Percentiles rank a stretch among this genome's conserved stretches.
These are phyloP conservation scores for Lippia alba DNA, from an alignment of 305 asterid genomes.

Conservation along the genomic window DNA sequence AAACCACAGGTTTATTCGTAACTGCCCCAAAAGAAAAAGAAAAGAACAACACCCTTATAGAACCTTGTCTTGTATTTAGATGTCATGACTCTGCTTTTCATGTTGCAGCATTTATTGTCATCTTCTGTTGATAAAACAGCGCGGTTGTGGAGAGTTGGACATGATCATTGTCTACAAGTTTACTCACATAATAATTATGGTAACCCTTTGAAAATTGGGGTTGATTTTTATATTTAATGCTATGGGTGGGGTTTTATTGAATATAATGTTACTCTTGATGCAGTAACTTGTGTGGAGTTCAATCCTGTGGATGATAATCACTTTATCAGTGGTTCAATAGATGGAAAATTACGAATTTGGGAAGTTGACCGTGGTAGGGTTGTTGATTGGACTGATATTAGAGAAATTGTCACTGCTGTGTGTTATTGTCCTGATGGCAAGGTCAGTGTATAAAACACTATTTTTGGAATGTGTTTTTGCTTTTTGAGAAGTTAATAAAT, in stretches of 20 bases:
- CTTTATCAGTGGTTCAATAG: conserved; percentile 74
- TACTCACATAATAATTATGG: conserved; percentile 64
- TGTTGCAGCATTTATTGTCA: conserved; percentile 54
- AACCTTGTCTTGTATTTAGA: no score
- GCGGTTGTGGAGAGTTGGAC: conserved; percentile 61
- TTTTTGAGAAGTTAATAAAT: no score
- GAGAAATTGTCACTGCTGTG: conserved; percentile 66
- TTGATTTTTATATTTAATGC: not conserved
- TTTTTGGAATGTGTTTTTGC: not conserved
- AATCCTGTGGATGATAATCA: conserved; percentile 64
- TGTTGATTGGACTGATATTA: conserved; percentile 67
- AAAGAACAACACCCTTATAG: no score
- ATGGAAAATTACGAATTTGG: conserved; percentile 77
- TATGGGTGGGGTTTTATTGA: not conserved
- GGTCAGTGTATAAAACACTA: conserved; percentile 37
- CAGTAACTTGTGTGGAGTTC: conserved; percentile 75
- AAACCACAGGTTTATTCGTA: no score
- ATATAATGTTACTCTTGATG: conserved; percentile 28
- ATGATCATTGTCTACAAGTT: conserved; percentile 52
- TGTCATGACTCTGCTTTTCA: no score
- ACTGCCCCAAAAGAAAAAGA: no score
- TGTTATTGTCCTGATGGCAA: conserved; percentile 68
- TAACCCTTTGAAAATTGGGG: conserved; percentile 28
- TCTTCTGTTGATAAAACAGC: conserved; percentile 65
- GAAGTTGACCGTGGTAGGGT: conserved; percentile 62